Conservation (phyloP, 2,329 filamentous ascomycete species). For the Sporothrix sp. region DNA sequence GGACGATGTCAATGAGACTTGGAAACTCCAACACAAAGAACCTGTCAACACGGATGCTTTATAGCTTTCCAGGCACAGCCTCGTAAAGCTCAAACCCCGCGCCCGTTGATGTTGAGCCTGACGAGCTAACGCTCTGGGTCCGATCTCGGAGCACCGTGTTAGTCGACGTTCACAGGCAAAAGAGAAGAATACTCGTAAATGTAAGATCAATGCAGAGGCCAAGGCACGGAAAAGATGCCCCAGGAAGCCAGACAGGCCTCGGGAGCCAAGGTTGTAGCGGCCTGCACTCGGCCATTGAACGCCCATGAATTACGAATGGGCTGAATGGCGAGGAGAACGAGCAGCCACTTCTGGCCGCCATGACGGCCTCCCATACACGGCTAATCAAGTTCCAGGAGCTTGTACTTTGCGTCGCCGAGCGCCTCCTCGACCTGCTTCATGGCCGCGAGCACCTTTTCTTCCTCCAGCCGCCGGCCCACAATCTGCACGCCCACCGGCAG, state of each 20-base stretch:
- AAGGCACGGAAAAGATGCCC: not conserved
- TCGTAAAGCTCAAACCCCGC: constrained; percentile 2
- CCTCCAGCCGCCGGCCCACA: constrained; percentile 67
- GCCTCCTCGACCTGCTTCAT: constrained; percentile 74
- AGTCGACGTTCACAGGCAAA: not conserved
- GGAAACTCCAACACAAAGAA: not conserved
- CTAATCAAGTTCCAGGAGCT: constrained; percentile 40
- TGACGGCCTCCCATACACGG: not conserved
- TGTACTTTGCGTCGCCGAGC: constrained; percentile 48
- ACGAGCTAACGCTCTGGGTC: not conserved
- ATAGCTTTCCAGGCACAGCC: not conserved
- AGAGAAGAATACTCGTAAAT: not conserved
- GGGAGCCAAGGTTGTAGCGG: not conserved
- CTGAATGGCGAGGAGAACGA: not conserved
- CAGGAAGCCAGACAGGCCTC: not conserved
- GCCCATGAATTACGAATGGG: constrained; percentile 5
- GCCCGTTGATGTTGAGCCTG: not conserved
- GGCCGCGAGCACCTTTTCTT: constrained; percentile 75
- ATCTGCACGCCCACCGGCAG: constrained; percentile 80
- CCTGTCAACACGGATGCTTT: not conserved
- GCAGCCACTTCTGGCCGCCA: not conserved
- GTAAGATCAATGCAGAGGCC: too few relatives aligned
- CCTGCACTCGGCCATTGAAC: not conserved
- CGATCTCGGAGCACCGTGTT: constrained; percentile 14
- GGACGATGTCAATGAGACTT: not conserved